Evolutionary conservation across 176 grass and related monocot genomes (phyloP), one percentile per base, ranked within the genome.

Genomic region (Zoysia pacifica): DNA sequence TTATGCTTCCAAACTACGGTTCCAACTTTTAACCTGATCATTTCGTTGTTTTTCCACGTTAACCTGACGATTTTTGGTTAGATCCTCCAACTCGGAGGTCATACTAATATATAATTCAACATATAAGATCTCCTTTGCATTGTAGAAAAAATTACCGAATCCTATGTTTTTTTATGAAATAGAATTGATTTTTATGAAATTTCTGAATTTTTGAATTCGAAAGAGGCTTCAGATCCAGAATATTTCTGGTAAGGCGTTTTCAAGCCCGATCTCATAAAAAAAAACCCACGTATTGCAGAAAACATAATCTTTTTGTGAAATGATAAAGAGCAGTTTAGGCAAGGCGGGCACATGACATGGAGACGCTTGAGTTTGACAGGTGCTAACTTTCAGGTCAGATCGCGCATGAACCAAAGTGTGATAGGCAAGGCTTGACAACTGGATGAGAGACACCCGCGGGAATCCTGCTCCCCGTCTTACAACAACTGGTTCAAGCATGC

Each of bases 401-500:
- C 18, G 55, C 78, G 76, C 19, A 40, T 61, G n/a, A 75, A 39
- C 15, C 58, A 19, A 9, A 62, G 60, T 15, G 18, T 60, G 39
- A 74, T 46, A 50, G 55, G 54, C 79, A 39, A 62, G 5, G 16
- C 6, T 18, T 73, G 44, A 68, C 62, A 69, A 62, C 8, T 49
- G 20, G n/a, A n/a, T 35, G 2, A 38, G 19, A 37, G 74, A n/a
- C 37, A 81, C 58, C 37, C 37, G 5, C 47, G 12, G 37, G 44
- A 36, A 46, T 46, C 53, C 46, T 70, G 20, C 50, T 55, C 13
- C 10, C 2, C 76, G 47, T 20, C 65, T 56, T 48, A 45, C 40
- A 71, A 39, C 55, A n/a, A 87, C 65, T 77, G 73, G 66, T 18
- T 48, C 10, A 37, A 6, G 5, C 63, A 35, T 79, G 36, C 65